Evolutionary conservation across 2,329 filamentous ascomycete species (phyloP).

Genomic region (Gnomoniopsis sp.): DNA sequence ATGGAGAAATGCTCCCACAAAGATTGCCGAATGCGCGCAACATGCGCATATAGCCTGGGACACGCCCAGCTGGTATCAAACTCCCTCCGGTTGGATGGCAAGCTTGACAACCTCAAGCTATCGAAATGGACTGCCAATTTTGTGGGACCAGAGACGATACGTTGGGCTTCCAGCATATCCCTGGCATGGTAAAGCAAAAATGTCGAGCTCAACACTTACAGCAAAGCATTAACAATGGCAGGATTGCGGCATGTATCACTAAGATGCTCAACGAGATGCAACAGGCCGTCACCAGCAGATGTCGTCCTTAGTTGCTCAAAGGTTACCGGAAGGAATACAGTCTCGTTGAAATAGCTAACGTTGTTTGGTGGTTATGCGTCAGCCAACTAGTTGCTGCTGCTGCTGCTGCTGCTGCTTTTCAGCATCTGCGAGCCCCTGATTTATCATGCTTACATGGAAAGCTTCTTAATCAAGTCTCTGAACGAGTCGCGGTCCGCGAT

Average conservation of each 20-base stretch:
- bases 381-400: neutral
- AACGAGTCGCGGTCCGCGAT: constrained; percentile 59
- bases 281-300: constrained; percentile 56
- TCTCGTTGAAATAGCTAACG: constrained; percentile 60
- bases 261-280: constrained; percentile 61
- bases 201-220: constrained; percentile 49
- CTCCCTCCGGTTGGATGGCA: neutral
- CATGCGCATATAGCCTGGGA: neutral
- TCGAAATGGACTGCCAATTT: neutral
- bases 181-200: neutral
- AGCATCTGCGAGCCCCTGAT: neutral
- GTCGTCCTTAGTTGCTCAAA: constrained; percentile 73
- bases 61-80: neutral
- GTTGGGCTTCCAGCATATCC: neutral
- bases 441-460: constrained; percentile 51
- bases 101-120: neutral
- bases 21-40: neutral
- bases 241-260: constrained; percentile 62
- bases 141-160: neutral
- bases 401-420: neutral
- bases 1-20: neutral
- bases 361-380: neutral
- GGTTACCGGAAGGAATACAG: constrained; percentile 61
- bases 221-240: constrained; percentile 67
- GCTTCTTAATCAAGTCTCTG: constrained; percentile 62